A percentile compares a stretch with the other conserved stretches of the same genome.
Evolutionary conservation across 176 grass and related monocot genomes (phyloP).

Genomic region (Carex kokanica): DNA sequence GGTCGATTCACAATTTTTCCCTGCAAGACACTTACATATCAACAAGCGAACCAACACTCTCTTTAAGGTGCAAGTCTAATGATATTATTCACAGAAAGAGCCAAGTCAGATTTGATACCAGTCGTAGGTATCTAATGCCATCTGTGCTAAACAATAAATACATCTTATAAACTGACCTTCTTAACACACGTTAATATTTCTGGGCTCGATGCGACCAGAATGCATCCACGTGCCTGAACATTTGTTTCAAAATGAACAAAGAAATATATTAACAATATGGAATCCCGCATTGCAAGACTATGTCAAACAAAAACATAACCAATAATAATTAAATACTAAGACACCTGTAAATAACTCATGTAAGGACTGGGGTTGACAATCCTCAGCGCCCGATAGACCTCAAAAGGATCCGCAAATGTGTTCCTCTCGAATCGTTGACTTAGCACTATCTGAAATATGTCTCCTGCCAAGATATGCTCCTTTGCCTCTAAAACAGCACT

Average conservation of each 20-base stretch:
- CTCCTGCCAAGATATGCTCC: constrained; percentile 77
- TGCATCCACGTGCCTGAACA: constrained; percentile 53
- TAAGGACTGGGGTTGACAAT: constrained; percentile 92
- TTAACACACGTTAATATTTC: constrained; percentile 86
- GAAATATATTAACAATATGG: constrained; percentile 7
- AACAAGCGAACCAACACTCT: neutral
- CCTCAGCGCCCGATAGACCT: constrained; percentile 79
- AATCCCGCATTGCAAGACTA: neutral
- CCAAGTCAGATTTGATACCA: neutral
- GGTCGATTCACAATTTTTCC: constrained; percentile 76
- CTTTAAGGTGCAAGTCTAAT: neutral
- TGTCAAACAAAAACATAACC: neutral
- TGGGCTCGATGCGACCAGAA: constrained; percentile 78
- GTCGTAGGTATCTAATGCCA: neutral
- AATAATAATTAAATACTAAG: constrained; percentile 4
- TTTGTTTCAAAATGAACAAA: constrained; percentile 21
- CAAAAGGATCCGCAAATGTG: constrained; percentile 83
- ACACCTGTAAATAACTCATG: constrained; percentile 87
- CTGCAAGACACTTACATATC: constrained; percentile 26
- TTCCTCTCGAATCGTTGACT: constrained; percentile 85
- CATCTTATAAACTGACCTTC: constrained; percentile 45
- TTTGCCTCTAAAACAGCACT: constrained; percentile 65
- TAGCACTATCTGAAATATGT: constrained; percentile 92
- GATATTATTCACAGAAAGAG: neutral
- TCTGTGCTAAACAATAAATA: neutral